Conservation (phyloP, 306 rosid genomes). For the Datisca glomerata region DNA sequence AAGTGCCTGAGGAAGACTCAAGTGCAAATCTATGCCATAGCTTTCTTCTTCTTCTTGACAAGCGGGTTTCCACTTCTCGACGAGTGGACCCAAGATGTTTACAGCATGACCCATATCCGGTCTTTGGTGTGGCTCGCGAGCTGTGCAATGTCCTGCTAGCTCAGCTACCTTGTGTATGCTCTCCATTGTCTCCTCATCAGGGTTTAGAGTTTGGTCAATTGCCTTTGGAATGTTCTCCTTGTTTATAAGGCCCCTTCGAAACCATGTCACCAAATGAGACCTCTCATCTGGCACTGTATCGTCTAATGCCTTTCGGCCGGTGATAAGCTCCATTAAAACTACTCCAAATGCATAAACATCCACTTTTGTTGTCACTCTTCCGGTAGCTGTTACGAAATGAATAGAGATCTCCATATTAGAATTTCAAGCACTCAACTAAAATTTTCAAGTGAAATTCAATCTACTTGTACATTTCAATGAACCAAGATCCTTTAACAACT, state of each 20-base stretch:
- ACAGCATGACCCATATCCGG: conserved; percentile 41
- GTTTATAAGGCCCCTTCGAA: conserved; percentile 32
- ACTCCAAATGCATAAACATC: conserved; percentile 50
- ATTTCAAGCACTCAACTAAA: not conserved
- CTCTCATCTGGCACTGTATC: conserved; percentile 32
- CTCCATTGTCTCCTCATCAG: conserved; percentile 38
- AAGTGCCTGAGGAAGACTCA: conserved; percentile 43
- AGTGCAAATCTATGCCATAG: conserved; percentile 5
- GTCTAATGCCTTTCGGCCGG: conserved; percentile 40
- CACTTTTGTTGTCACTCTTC: conserved; percentile 53
- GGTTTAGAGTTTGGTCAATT: conserved; percentile 38
- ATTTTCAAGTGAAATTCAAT: not conserved
- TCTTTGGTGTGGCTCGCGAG: conserved; percentile 49
- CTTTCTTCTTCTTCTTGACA: not conserved
- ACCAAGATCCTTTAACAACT: too few species aligned
- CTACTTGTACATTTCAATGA: too few species aligned
- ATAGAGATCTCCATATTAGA: conserved; percentile 1
- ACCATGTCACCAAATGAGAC: conserved; percentile 45
- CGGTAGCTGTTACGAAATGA: conserved; percentile 34
- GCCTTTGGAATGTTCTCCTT: conserved; percentile 45
- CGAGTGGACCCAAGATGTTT: conserved; percentile 1
- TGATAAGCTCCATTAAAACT: conserved; percentile 40
- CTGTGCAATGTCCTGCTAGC: conserved; percentile 42
- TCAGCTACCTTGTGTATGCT: conserved; percentile 43
- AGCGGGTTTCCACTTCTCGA: not conserved